Evolutionary conservation across 169 alveolate species (phyloP), one percentile per base, ranked within the genome.

Genomic region (Cryptosporidium bovis): DNA sequence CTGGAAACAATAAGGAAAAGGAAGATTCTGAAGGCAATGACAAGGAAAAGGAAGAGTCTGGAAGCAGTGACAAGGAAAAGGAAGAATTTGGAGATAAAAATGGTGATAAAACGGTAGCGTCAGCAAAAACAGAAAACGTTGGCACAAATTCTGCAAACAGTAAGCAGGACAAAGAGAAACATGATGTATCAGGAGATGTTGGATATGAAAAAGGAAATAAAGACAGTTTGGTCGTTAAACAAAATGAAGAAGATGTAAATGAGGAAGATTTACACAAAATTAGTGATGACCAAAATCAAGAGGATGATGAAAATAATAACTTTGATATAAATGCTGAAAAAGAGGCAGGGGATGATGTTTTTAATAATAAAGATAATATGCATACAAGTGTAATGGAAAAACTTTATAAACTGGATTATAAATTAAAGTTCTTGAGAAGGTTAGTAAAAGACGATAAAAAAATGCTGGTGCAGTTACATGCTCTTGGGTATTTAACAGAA

Each of bases 351-450:
- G 31, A 13, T 13, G 31, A 18, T 20, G 6, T 6, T 13, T 8
- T 20, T 55, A 8, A 55, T 20, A 13, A 55, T 7, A 55, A 20
- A 7, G 64, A 55, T 7, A 55, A 20, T 24, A 60, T 77, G 18
- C 87, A 77, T n/a, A 60, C 87, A 40, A 62, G 71, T 48, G 40
- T 77, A 24, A 56, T 77, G 71, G 87, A 56, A 27, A 64, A 62
- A 13, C 51, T 77, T 51, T 77, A 77, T 24, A 56, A 77, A 66
- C 15, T 77, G 36, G 87, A 77, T 34, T 60, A 77, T 40, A 77
- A 58, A 36, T 31, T 77, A 34, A 77, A 77, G 29, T 40, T 60
- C 13, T 62, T 77, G 60, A 56, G 71, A 56, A 77, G 51, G 27
- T 55, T 77, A 71, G 8, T 62, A 8, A 77, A 29, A 15, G 46